A percentile compares a stretch with the other conserved stretches of the same genome.
Conservation (phyloP, 176 grass and related monocot genomes). For the Otatea glauca region DNA sequence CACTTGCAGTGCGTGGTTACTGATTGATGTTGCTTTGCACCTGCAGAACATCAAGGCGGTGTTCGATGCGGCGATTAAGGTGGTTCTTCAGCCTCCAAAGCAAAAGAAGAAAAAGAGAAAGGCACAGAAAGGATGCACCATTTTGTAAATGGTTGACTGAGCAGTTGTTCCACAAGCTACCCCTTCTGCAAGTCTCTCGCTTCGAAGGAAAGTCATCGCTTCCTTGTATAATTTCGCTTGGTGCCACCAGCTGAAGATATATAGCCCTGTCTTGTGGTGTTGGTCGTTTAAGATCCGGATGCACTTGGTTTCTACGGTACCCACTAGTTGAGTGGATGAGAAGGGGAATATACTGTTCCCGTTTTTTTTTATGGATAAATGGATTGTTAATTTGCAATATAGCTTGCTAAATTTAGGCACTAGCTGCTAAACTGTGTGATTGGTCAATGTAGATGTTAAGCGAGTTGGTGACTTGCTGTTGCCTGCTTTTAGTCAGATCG, state of each 20-base stretch:
- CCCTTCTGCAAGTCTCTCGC: constrained; percentile 37
- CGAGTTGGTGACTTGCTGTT: too few relatives aligned
- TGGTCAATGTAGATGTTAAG: not conserved
- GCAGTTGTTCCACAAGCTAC: constrained; percentile 13
- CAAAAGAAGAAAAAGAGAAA: constrained; percentile 77
- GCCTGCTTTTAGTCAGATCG: not conserved
- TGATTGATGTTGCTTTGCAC: constrained; percentile 33
- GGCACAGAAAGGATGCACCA: constrained; percentile 63
- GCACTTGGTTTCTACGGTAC: not conserved
- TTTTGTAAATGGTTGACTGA: constrained; percentile 57
- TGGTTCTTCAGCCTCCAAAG: constrained; percentile 80
- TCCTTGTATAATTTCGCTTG: constrained; percentile 34
- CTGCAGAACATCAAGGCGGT: constrained; percentile 80
- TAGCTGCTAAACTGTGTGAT: not conserved
- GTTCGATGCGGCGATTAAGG: constrained; percentile 83
- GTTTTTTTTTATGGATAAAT: constrained; percentile 5
- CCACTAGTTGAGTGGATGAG: not conserved
- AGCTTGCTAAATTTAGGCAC: constrained; percentile 7
- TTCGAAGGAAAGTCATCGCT: constrained; percentile 13
- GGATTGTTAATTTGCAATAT: constrained; percentile 16
- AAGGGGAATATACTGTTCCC: not conserved
- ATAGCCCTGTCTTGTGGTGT: not conserved
- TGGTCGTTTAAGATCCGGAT: not conserved
- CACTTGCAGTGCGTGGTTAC: constrained; percentile 12
- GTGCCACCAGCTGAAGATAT: constrained; percentile 7